These are phyloP conservation scores for Cruciata laevipes DNA, from an alignment of 257 asterid genomes.

Conservation along the genomic window DNA sequence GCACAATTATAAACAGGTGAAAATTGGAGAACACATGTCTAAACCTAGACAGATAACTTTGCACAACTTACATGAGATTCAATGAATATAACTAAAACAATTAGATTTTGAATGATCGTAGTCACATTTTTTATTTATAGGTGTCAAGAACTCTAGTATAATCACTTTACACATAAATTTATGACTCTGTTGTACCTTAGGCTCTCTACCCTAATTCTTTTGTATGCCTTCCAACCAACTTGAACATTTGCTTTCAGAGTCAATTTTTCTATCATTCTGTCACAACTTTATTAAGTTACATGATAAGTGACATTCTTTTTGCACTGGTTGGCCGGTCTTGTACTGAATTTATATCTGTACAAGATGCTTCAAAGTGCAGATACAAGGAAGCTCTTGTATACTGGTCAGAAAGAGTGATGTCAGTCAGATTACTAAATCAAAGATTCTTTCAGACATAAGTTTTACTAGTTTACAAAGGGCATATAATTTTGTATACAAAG, in stretches of 20 bases:
- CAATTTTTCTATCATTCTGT: slow-evolving; percentile 1
- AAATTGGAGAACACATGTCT: neutral
- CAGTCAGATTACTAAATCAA: neutral
- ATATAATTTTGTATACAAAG: neutral
- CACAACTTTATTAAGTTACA: neutral
- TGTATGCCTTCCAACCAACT: neutral
- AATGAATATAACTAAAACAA: neutral
- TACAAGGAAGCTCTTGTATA: neutral
- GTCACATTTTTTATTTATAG: neutral
- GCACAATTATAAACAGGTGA: slow-evolving; percentile 11
- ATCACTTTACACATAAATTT: neutral
- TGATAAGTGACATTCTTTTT: neutral
- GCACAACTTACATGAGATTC: neutral
- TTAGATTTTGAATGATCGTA: neutral
- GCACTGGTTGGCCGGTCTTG: neutral
- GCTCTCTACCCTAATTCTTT: neutral
- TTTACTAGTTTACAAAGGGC: neutral
- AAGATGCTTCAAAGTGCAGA: neutral
- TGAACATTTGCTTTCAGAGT: neutral
- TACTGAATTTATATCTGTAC: neutral
- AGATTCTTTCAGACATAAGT: slow-evolving; percentile 7
- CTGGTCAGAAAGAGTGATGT: neutral
- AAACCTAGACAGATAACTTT: neutral
- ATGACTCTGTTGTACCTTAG: neutral
- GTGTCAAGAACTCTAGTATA: neutral